phyloP scores from a whole-genome alignment of 179 eudicot genomes.

The Heliamphora pulchella region DNA sequence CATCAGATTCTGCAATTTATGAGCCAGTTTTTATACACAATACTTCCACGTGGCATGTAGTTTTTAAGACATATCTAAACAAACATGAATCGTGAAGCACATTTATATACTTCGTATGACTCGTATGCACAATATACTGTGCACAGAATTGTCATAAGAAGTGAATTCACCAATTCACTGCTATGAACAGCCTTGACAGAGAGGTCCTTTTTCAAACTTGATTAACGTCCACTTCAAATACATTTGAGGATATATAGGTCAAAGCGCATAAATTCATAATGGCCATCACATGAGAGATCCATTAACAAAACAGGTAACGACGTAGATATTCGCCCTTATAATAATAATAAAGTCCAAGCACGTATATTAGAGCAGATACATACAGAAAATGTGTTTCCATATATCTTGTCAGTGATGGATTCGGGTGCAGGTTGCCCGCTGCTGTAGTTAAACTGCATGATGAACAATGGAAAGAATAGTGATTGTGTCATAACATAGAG shows the following conservation, averaged over 20 bases:
- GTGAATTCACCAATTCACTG: not conserved
- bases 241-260: not conserved
- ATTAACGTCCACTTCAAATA: not conserved
- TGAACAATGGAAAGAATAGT: conserved; percentile 14
- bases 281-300: not conserved
- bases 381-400: conserved; percentile 96
- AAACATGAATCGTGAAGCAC: not conserved
- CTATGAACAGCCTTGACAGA: not conserved
- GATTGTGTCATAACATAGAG: conserved; percentile 6
- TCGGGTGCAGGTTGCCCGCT: conserved; percentile 99
- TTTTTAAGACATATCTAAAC: too few relatives aligned
- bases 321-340: too few relatives aligned
- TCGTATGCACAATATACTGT: not conserved
- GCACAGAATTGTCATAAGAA: not conserved
- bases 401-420: conserved; percentile 95
- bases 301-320: not conserved
- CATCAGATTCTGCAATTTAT: not conserved
- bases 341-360: not conserved
- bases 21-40: not conserved
- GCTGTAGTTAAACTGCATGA: conserved; percentile 88
- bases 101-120: not conserved
- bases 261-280: not conserved
- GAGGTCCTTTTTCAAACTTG: not conserved
- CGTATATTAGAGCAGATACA: conserved; percentile 23
- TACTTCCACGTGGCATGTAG: not conserved